Percentiles rank a stretch among this genome's conserved stretches.
These are phyloP conservation scores for Backusella macrospora DNA, from an alignment of 192 early-diverging fungal species.

Conservation along the genomic window DNA sequence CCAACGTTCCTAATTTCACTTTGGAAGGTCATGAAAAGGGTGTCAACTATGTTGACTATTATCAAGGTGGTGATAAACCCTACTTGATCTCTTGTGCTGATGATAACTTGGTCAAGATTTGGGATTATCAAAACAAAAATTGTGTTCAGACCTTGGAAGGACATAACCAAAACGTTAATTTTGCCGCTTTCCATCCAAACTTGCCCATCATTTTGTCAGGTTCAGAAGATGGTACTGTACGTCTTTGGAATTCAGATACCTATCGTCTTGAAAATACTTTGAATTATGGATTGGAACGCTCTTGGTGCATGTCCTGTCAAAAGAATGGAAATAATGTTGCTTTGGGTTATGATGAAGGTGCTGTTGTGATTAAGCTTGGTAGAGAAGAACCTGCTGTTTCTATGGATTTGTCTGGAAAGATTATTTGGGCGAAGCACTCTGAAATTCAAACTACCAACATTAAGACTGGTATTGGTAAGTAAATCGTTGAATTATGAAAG, in stretches of 20 bases:
- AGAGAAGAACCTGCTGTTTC: constrained; percentile 94
- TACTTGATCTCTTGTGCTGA: constrained; percentile 96
- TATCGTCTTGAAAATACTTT: constrained; percentile 95
- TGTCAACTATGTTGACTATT: constrained; percentile 98
- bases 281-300: constrained; percentile 97
- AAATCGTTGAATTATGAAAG: background rate
- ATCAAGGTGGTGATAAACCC: constrained; percentile 96
- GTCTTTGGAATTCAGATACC: constrained; percentile 97
- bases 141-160: constrained; percentile 99
- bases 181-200: constrained; percentile 92
- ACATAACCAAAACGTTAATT: constrained; percentile 92
- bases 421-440: constrained; percentile 97
- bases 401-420: constrained; percentile 96
- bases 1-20: constrained; percentile 92
- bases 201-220: constrained; percentile 96
- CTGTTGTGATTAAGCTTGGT: constrained; percentile 94
- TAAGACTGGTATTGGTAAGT: constrained; percentile 70
- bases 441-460: constrained; percentile 96
- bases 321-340: constrained; percentile 90
- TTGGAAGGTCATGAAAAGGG: constrained; percentile 97
- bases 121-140: constrained; percentile 99
- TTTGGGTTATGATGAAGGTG: constrained; percentile 95
- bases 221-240: constrained; percentile 92
- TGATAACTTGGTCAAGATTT: constrained; percentile 91
- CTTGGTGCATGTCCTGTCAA: constrained; percentile 92